These are phyloP conservation scores for Misopates orontium DNA, from an alignment of 257 asterid species.

Conservation along the genomic window DNA sequence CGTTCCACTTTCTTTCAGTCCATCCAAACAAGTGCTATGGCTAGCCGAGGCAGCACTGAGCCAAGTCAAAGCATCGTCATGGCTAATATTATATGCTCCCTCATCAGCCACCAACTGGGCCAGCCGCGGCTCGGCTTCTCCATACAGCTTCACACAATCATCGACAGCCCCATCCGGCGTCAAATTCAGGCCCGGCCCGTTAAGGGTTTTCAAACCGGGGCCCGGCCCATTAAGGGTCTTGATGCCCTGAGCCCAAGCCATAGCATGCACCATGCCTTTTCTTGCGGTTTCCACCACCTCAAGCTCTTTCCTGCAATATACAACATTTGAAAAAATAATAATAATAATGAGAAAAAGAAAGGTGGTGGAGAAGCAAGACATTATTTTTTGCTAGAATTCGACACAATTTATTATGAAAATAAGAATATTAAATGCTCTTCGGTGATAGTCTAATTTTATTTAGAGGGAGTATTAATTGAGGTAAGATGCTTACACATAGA, in stretches of 20 bases:
- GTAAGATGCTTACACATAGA: slow-evolving; percentile 29
- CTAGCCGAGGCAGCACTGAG: slow-evolving; percentile 67
- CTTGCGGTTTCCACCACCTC: slow-evolving; percentile 41
- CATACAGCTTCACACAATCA: slow-evolving; percentile 54
- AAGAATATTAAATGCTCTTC: no score
- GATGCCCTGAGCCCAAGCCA: slow-evolving; percentile 37
- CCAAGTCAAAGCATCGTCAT: slow-evolving; percentile 61
- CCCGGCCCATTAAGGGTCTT: slow-evolving; percentile 25
- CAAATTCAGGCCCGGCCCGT: no score
- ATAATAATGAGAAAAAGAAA: slow-evolving; percentile 29
- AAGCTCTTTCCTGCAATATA: slow-evolving; percentile 26
- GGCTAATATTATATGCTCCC: slow-evolving; percentile 21
- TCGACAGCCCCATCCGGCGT: slow-evolving; percentile 9
- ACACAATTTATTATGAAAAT: neutral
- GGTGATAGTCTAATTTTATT: neutral
- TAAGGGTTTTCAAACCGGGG: no score
- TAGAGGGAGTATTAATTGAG: slow-evolving; percentile 1
- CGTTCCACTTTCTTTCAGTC: slow-evolving; percentile 40
- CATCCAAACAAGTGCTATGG: slow-evolving; percentile 64
- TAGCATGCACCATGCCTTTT: slow-evolving; percentile 38
- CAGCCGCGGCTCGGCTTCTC: slow-evolving; percentile 45
- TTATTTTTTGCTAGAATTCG: slow-evolving; percentile 11
- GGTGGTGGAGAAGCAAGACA: slow-evolving; percentile 32
- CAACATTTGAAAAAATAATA: slow-evolving; percentile 21
- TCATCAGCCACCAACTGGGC: slow-evolving; percentile 35